Base-by-base conservation (phyloP, 192 early-diverging fungal species). In the Radiomyces spectabilis region DNA sequence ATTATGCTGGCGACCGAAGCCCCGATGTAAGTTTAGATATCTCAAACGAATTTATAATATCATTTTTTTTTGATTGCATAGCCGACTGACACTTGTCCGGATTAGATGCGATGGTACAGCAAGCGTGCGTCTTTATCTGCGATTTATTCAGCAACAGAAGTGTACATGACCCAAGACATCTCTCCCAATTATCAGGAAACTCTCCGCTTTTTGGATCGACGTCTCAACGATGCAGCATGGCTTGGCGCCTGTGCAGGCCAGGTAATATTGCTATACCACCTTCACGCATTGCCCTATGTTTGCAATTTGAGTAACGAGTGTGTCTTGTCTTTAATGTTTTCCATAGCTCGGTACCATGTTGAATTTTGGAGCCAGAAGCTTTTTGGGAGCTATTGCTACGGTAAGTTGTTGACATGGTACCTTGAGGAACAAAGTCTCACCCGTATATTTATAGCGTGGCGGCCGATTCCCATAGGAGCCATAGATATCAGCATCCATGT, bases 151-250 rank as follows among this genome's bases (percentile, higher is more conserved):
- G 81, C 91, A 0, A 83, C 94, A 9, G 93, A 97, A 66, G 63
- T 97, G 39, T 97, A 85, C 66, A 92, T 97, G 93, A 88, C 87
- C 15, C 86, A 89, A 61, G 94, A 97, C 56, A 66, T 69, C 32
- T 92, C 93, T 5, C 80, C 85, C 9, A 76, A 83, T 35, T 83
- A 73, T 62, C 63, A 59, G 12, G 85, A 81, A 22, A 95, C 94
- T 1, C 84, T 73, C 54, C 69, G 68, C 38, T 95, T 97, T 53
- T 70, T 97, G 43, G 82, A 94, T 42, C 65, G 83, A 29, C 80
- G 90, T 41, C 59, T 97, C n/a, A 65, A 78, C 42, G 83, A 91
- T 41, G 80, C 85, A 37, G 81, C 77, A 1, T 66, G 63, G 2
- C 43, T 88, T 13, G 88, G 82, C 7, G 45, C 63, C n/a, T 66